Evolutionary conservation across 2,329 filamentous ascomycete species (phyloP), one percentile per base, ranked within the genome.

Genomic region (Achaetomium macrosporum): DNA sequence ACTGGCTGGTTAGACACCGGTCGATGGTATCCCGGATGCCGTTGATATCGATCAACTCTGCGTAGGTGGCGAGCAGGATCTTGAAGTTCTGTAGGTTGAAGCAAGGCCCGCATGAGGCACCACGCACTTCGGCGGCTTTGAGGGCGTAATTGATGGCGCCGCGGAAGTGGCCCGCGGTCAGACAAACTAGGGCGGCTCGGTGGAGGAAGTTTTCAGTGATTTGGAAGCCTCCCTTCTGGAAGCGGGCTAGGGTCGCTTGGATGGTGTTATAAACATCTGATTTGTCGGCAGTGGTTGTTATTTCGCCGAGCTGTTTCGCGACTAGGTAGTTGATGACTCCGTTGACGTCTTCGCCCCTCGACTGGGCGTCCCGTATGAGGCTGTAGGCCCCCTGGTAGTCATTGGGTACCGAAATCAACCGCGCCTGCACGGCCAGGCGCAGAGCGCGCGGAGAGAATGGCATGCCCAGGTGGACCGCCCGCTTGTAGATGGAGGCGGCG

Each of bases 371-470:
- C 6, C 62, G 60, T 6, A 81, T 68, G 15, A 80, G 63, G 0
- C 57, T 58, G 16, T 69, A 63, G 1, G 76, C 74, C 17, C 60
- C 43, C 44, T 68, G 53, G 41, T 64, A 59, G 3, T 61, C 52
- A 3, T 61, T 62, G 36, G 69, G 48, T 2, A 40, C 63, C 15
- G 61, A 42, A 15, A 63, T 64, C 47, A 79, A 59, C 13, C 70
- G 66, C 2, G 76, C 74, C 10, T 70, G 59, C 9, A 81, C 71
- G 9, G 73, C 76, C 5, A 79, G 65, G n/a, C 73, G 71, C 13
- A 81, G 66, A 49, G 73, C 76, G 20, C 70, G 67, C 3, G 61
- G 60, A 29, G 69, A 72, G 54, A 68, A 67, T 1, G 65, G 63
- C 59, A 76, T 65, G 16, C 70, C 68, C 5, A 59, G 62, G 10